Evolutionary conservation across 1,284 basidiomycete genomes (phyloP), one percentile per base, ranked within the genome.

Genomic region (Melampsora occidentalis): DNA sequence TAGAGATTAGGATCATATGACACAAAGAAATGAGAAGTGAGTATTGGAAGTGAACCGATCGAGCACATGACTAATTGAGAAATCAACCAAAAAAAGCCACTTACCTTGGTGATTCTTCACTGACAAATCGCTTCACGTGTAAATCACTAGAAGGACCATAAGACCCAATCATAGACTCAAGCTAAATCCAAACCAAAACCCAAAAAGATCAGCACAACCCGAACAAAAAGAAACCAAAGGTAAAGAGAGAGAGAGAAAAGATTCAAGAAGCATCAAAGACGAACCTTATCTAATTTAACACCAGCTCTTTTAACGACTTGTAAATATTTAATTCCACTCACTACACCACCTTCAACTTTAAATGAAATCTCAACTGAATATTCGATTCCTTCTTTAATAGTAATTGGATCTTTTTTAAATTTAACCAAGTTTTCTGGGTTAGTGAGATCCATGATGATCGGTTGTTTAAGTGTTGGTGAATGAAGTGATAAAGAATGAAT

Each of bases 341-440:
- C 89, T 82, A 94, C 91, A 42, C 89, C 90, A 83, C 92, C 89
- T 82, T 93, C 92, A 78, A 93, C 90, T 81, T 86, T 88, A 86
- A 94, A 94, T 12, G 85, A 88, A 81, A 92, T 87, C 71, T 90
- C 91, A 83, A 95, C 93, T 82, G 92, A 93, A 81, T 87, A 87
- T 75, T 87, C 86, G 77, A 86, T 84, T 35, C 86, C 86, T 79
- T 87, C 86, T 78, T 86, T 86, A 81, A 85, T 84, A 31, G 83
- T 83, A 78, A 93, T 86, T 12, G 92, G 90, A 31, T 85, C 83
- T 80, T 86, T 86, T 81, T 86, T 86, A 77, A 86, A 80, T 71
- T 82, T 82, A 20, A 84, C 84, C 18, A 86, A 81, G 71, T 82
- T 82, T 42, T 82, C 83, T 6, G 82, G 77, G 71, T 83, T 79